These are phyloP conservation scores for Naganishia kalamii DNA, from an alignment of 768 basidiomycete genomes.

Conservation along the genomic window DNA sequence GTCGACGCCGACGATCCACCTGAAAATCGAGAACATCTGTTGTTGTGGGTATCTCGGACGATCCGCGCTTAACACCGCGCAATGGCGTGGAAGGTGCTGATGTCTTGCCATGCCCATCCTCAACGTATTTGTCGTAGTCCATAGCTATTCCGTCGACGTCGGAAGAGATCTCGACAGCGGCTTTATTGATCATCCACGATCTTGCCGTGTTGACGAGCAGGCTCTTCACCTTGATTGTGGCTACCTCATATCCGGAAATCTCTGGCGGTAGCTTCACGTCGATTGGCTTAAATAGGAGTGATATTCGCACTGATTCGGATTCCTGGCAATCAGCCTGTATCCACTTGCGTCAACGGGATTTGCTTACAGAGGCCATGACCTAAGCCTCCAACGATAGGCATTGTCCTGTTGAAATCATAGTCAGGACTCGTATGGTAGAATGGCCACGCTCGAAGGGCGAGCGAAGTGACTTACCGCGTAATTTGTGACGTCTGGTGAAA, in stretches of 20 bases:
- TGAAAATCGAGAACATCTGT: slow-evolving; percentile 1
- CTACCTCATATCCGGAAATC: slow-evolving; percentile 42
- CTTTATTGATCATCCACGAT: background rate
- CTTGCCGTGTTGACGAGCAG: slow-evolving; percentile 20
- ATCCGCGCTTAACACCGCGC: background rate
- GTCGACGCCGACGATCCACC: slow-evolving; percentile 18
- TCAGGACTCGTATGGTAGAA: background rate
- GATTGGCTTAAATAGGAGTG: slow-evolving; percentile 45
- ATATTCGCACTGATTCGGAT: slow-evolving; percentile 33
- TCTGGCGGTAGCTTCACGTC: slow-evolving; percentile 39
- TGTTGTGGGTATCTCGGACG: background rate
- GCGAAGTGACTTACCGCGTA: slow-evolving; percentile 38
- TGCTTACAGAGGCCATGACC: slow-evolving; percentile 36
- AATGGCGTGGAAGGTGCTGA: background rate
- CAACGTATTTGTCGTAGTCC: background rate
- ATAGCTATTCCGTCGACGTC: slow-evolving; percentile 13
- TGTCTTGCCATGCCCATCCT: background rate
- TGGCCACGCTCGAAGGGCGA: slow-evolving; percentile 1
- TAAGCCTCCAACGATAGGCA: slow-evolving; percentile 35
- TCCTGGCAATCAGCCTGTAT: background rate
- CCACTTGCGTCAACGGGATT: background rate
- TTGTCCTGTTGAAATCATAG: background rate
- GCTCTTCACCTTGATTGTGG: slow-evolving; percentile 36
- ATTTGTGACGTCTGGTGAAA: slow-evolving; percentile 38
- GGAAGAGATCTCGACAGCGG: slow-evolving; percentile 7